phyloP scores from a whole-genome alignment of 768 basidiomycete species.

The Mrakia blollopis region DNA sequence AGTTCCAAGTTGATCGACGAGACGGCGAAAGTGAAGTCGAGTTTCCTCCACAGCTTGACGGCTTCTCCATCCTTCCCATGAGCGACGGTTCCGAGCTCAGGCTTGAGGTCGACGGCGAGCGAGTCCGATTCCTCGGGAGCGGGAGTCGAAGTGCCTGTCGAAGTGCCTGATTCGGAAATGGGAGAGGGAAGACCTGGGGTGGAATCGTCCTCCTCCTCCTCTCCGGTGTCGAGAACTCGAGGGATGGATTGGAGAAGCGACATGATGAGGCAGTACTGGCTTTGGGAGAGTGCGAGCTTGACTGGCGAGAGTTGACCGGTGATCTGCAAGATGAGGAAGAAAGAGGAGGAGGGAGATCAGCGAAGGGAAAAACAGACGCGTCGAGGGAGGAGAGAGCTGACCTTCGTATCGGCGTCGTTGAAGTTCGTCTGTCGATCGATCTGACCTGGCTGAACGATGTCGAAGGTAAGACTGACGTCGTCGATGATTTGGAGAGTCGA shows the following conservation, averaged over 20 bases:
- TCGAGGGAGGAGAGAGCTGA: conserved; percentile 42
- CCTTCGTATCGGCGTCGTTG: conserved; percentile 68
- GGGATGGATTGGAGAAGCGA: conserved; percentile 64
- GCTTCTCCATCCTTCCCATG: conserved; percentile 36
- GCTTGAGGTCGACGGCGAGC: conserved; percentile 43
- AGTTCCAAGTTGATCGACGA: conserved; percentile 74
- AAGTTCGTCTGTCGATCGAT: conserved; percentile 54
- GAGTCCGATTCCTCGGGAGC: background rate
- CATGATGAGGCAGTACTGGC: conserved; percentile 71
- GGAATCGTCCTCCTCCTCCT: conserved; percentile 46
- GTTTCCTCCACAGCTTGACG: conserved; percentile 56
- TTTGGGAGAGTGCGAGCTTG: conserved; percentile 73
- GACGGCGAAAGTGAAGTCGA: conserved; percentile 71
- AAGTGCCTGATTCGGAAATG: conserved; percentile 29
- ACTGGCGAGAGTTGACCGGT: conserved; percentile 72
- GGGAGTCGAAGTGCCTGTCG: background rate
- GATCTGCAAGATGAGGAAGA: conserved; percentile 51
- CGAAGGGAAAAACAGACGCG: conserved; percentile 31
- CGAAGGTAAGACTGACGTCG: conserved; percentile 70
- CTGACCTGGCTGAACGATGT: conserved; percentile 59
- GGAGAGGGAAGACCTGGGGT: conserved; percentile 23
- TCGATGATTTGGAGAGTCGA: conserved; percentile 80
- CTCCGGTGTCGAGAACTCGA: conserved; percentile 55
- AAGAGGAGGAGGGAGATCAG: conserved; percentile 33
- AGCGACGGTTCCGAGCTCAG: conserved; percentile 44